Base-by-base conservation (phyloP, 176 grass and related monocot genomes). In the Rhynchospora tenuis region DNA sequence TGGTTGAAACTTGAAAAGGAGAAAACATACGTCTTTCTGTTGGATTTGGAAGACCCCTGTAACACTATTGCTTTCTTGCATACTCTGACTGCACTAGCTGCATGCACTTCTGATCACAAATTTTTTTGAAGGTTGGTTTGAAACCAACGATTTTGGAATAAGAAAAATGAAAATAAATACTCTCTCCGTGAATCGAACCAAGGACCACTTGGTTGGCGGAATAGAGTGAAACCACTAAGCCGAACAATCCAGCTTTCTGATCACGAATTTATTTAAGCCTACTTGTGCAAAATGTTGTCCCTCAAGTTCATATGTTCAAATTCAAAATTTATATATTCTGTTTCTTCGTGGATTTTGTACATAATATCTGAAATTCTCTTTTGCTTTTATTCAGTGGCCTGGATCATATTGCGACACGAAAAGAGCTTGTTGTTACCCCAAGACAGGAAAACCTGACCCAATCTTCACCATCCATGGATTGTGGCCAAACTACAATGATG, bases 401-500 rank as follows among this genome's bases (percentile, higher is more conserved):
- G 91, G 94, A 0, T 94, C 94, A 15, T 90, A 86, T 70, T 97
- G 91, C 23, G 89, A 91, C 73, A 90, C 91, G 4, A 43, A 20
- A 62, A 55, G 52, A 57, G 59, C 76, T 14, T 93, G 94, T 83
- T 97, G 94, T 85, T 89, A 89, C 77, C 90, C 94, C 19, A 85
- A 74, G 72, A 90, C 75, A 0, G 88, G 86, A 28, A 94, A 90
- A 83, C 94, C 88, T 27, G 85, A 84, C 46, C 84, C 90, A 42
- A 88, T 87, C 1, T 94, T 97, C 86, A 87, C 86, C 23, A 97
- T 94, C 85, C 94, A 97, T 57, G 91, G 94, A 7, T 69, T 92
- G 8, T 97, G 94, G 94, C 91, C 91, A 20, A 97, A 97, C 84
- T 94, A 94, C 65, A 84, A 88, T 10, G 73, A 88, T 17, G 86